phyloP scores from a whole-genome alignment of 2,329 filamentous ascomycete genomes.

The Akanthomyces muscarius region DNA sequence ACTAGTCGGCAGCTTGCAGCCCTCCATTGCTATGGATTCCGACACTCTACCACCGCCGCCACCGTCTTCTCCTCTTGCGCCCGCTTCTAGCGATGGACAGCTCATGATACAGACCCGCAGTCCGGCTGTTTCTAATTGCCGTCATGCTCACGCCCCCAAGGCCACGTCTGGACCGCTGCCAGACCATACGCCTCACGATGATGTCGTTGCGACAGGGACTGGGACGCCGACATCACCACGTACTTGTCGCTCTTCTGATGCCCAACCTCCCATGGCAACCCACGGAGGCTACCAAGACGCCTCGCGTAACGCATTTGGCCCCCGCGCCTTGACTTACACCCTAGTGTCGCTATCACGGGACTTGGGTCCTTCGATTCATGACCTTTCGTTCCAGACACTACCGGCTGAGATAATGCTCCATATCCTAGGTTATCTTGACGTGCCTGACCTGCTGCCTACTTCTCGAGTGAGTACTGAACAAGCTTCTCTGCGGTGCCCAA shows the following conservation, averaged over 20 bases:
- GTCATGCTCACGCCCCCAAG: conserved; percentile 8
- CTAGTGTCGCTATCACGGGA: conserved; percentile 8
- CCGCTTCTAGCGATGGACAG: conserved; percentile 3
- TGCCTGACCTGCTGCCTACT: conserved; percentile 51
- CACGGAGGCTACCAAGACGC: background rate
- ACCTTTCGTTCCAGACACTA: conserved; percentile 27
- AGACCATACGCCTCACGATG: conserved; percentile 4
- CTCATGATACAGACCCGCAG: conserved; percentile 8
- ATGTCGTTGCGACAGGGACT: conserved; percentile 6
- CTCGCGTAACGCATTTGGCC: background rate
- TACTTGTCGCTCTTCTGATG: conserved; percentile 14
- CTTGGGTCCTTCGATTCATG: conserved; percentile 1
- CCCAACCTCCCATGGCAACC: conserved; percentile 14
- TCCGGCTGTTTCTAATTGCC: conserved; percentile 2
- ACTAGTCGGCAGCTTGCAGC: conserved; percentile 14
- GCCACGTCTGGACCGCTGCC: conserved; percentile 7
- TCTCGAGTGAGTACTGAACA: conserved; percentile 47
- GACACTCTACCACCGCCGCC: background rate
- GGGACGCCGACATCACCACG: background rate
- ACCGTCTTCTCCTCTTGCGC: background rate
- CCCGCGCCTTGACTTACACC: conserved; percentile 14
- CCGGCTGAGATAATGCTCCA: conserved; percentile 56
- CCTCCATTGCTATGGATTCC: conserved; percentile 11
- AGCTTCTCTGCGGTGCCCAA: background rate
- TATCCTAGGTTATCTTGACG: conserved; percentile 53